Evolutionary conservation across 768 basidiomycete species (phyloP), one percentile per base, ranked within the genome.

Genomic region (Lepiota venenata): DNA sequence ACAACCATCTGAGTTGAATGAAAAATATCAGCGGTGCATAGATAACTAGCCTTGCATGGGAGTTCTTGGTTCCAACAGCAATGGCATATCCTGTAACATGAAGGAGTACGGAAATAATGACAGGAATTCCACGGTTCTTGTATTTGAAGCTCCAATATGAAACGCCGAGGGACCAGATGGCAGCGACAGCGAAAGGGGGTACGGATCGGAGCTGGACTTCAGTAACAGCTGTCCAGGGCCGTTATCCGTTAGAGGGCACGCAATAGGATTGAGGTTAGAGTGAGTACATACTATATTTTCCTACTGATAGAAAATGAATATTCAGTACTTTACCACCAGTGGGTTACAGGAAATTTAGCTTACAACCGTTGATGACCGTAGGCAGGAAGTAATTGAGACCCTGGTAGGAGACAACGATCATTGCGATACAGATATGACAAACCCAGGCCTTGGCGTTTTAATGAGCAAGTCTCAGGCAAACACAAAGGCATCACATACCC

Each of bases 121-220:
- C 68, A 10, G 72, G 66, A 15, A 66, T 57, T 7, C 66, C 70
- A n/a, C 74, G 70, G 48, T 70, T 65, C 42, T 66, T 67, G 4
- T 67, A 61, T 16, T 71, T 69, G 49, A 69, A 73, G 48, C 73
- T 71, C 21, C 60, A 50, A 57, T 71, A 78, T 9, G 70, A 63
- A 25, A 57, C 60, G n/a, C 64, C 35, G 16, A 78, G 43, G 1
- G 75, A 67, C 71, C 75, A 78, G 32, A 73, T 66, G 4, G 66
- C 71, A n/a, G 69, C 72, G 2, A 72, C 71, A 18, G 74, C 53
- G 54, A 74, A 79, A 3, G 76, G 75, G 0, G 77, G 77, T 2
- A 80, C 78, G 12, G 77, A 78, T 3, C 75, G 71, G 10, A 80
- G 69, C 56, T 80, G 77, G 1, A 73, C 69, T 58, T 78, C 65